Base-by-base conservation (phyloP, 2,329 filamentous ascomycete species). In the Colletotrichum horii region DNA sequence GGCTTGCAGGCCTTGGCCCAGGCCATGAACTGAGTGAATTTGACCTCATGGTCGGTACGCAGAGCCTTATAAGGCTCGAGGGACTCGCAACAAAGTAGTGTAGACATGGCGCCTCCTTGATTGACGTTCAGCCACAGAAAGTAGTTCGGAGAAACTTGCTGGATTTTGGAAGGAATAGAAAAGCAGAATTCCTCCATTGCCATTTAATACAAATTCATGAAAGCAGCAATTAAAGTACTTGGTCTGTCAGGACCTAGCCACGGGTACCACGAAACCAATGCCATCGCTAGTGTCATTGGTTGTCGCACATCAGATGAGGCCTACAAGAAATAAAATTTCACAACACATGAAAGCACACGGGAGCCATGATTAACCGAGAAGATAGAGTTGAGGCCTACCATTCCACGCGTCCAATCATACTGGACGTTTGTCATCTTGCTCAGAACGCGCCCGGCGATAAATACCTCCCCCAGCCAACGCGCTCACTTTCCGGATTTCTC, bases 1-100 rank as follows among this genome's bases (percentile, higher is more conserved):
- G 15, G 14, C 22, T 73, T 80, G 14, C 81, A 82, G 30, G 77
- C 83, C 0, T 38, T 43, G 2, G 81, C 83, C 84, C 84, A 87
- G 11, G 52, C n/a, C 68, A 82, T 72, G 69, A 82, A 82, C 6
- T 36, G 28, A 4, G 22, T 75, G 70, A 83, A 82, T 73, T 79
- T 82, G 48, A 26, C 30, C 55, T 83, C 73, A 66, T 82, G 80
- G n/a, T 55, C 60, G 32, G 82, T 79, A 36, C 55, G 56, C 56
- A 77, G 70, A 22, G 80, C 80, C 26, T 79, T 80, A 58, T 79
- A 83, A 4, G 80, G 78, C 43, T 61, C n/a, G 26, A 79, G 75
- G 11, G 58, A 43, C 8, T 19, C 58, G 56, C 81, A 82, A 70
- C 80, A 82, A 65, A 82, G 82, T 14, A 80, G n/a, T 30, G 78